Evolutionary conservation across 2,329 filamentous ascomycete genomes (phyloP), one percentile per base, ranked within the genome.

Genomic region (Pseudogymnoascus sp.): DNA sequence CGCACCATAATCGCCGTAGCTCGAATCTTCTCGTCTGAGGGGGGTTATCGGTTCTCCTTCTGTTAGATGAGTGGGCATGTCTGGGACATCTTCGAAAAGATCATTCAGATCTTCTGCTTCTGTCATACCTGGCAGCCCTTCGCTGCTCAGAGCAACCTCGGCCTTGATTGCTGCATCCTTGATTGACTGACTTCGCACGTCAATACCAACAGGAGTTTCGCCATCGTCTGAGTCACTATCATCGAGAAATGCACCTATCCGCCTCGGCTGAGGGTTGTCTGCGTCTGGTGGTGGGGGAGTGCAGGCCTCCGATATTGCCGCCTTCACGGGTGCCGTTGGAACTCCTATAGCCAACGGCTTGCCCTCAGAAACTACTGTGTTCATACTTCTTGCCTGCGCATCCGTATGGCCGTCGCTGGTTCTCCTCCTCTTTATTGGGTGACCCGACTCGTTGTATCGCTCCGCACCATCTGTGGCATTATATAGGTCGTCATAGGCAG

Each of bases 191-290:
- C 63, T 65, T 4, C 67, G 64, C 13, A 62, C 24, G 21, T 38
- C 74, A 14, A 70, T 70, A 19, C 19, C 19, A 19, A 19, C 19
- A 19, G 19, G 19, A 40, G 35, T 7, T 31, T 62, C 59, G 3
- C 78, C 77, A 16, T 76, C 75, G 56, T 82, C 84, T 61, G 79
- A 82, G 59, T 86, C 84, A 0, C 88, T 91, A 65, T 91, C 88
- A 64, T 89, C 83, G 42, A 92, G 71, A 68, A 93, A 93, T 0
- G 88, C 88, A 0, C 84, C 86, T 63, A 74, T 79, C 64, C 73
- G 70, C 65, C 68, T 73, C 26, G 62, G 21, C 21, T 70, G 70
- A 6, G 64, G 72, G 64, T 72, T 77, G 35, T 68, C 63, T 61
- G 70, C 66, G 7, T 67, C 63, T 19, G 59, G 67, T 42, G 67